Evolutionary conservation across 1,139 yeast species (phyloP).

Genomic region (Groenewaldozyma sp.): DNA sequence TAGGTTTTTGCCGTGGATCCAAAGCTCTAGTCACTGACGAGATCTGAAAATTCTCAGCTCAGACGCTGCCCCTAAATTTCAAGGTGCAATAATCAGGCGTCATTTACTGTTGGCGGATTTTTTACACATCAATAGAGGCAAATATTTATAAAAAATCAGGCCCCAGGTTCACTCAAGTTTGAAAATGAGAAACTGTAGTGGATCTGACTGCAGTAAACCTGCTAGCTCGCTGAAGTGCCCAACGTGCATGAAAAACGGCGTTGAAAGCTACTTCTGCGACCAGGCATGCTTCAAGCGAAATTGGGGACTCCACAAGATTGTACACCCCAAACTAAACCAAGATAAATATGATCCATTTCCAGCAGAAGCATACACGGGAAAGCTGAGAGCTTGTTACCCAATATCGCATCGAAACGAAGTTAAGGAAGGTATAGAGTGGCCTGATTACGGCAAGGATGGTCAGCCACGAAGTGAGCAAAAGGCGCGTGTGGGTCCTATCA

Average conservation of each 20-base stretch:
- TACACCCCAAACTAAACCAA: conserved; percentile 36
- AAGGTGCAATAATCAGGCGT: too few relatives aligned
- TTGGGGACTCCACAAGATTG: conserved; percentile 51
- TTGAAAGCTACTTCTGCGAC: conserved; percentile 62
- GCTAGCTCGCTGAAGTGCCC: conserved; percentile 80
- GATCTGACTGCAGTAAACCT: conserved; percentile 80
- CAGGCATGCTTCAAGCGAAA: conserved; percentile 75
- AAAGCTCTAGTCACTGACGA: too few relatives aligned
- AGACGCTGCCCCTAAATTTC: too few relatives aligned
- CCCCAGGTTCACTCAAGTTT: background rate
- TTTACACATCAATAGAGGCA: too few relatives aligned
- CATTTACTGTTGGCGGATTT: too few relatives aligned
- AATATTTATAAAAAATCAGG: too few relatives aligned
- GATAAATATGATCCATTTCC: conserved; percentile 82
- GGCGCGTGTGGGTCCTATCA: conserved; percentile 60
- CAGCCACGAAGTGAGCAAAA: conserved; percentile 70
- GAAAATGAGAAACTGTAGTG: conserved; percentile 12
- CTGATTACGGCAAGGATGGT: conserved; percentile 83
- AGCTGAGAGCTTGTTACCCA: conserved; percentile 72
- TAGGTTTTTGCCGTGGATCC: too few relatives aligned
- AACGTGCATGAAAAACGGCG: conserved; percentile 67
- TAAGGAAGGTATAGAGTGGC: conserved; percentile 61
- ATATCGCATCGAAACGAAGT: conserved; percentile 59
- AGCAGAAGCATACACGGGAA: conserved; percentile 61
- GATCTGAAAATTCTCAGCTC: too few relatives aligned